Conservation (phyloP, 106 monocot species). For the Dendrobium nobile region DNA sequence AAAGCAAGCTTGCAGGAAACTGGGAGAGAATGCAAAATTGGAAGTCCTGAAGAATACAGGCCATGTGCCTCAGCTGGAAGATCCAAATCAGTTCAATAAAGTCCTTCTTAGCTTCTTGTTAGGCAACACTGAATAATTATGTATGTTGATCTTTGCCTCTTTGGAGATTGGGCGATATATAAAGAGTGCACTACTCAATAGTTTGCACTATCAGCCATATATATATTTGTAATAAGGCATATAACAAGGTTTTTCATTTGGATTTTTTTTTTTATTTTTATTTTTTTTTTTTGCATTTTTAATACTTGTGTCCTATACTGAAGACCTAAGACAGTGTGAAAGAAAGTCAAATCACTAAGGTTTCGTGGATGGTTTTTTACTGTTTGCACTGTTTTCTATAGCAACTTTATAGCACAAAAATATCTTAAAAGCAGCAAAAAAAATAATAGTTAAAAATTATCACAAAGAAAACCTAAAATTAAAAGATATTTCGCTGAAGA, state of each 20-base stretch:
- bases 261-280: no score
- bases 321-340: no score
- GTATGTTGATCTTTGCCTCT: neutral
- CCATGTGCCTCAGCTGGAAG: conserved; percentile 46
- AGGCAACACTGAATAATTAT: neutral
- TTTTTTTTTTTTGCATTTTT: no score
- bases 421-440: no score
- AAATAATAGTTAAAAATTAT: no score
- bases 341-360: no score
- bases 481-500: no score
- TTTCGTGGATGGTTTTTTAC: no score
- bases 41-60: conserved; percentile 44
- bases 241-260: neutral
- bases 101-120: conserved; percentile 38
- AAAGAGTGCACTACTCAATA: neutral
- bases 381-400: no score
- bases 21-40: conserved; percentile 41
- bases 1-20: conserved; percentile 20
- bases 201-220: neutral
- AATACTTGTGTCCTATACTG: no score
- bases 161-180: neutral
- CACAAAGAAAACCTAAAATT: no score
- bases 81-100: conserved; percentile 39
- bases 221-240: neutral
- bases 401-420: no score